phyloP scores from a whole-genome alignment of 306 rosid species.

The cucumber (Cucumis sativus) region DNA sequence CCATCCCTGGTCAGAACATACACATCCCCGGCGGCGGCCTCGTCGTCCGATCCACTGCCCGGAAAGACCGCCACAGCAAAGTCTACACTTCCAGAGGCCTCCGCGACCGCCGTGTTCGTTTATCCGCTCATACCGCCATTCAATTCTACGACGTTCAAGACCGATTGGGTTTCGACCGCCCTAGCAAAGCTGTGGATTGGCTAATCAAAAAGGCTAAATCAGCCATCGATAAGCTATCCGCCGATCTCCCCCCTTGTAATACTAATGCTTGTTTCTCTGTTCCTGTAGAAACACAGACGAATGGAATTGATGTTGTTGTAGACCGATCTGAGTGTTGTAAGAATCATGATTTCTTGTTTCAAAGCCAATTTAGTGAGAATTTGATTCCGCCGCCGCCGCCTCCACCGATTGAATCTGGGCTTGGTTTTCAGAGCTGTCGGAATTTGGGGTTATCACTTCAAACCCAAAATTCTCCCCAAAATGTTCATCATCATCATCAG shows the following conservation, averaged over 20 bases:
- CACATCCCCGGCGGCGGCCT: constrained; percentile 3
- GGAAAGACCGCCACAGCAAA: constrained; percentile 54
- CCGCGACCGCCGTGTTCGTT: constrained; percentile 45
- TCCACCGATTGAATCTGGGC: neutral
- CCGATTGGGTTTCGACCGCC: constrained; percentile 52
- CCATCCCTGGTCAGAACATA: constrained; percentile 30
- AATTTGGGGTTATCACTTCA: neutral
- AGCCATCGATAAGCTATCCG: constrained; percentile 41
- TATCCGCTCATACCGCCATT: constrained; percentile 52
- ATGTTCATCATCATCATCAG: neutral
- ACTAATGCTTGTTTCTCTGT: neutral
- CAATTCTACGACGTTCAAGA: constrained; percentile 63
- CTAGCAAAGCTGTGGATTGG: constrained; percentile 64
- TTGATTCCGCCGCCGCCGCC: neutral
- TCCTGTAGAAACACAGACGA: neutral
- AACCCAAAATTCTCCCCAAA: neutral
- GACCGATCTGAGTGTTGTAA: neutral
- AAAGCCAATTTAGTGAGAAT: neutral
- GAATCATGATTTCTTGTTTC: neutral
- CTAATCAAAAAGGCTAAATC: constrained; percentile 40
- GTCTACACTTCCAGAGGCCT: constrained; percentile 48
- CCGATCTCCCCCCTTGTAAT: constrained; percentile 7
- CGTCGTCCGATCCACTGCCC: constrained; percentile 21
- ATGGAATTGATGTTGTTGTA: neutral
- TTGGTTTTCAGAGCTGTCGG: neutral